These are phyloP conservation scores for Saitozyma podzolica DNA, from an alignment of 768 basidiomycete species.

Conservation along the genomic window DNA sequence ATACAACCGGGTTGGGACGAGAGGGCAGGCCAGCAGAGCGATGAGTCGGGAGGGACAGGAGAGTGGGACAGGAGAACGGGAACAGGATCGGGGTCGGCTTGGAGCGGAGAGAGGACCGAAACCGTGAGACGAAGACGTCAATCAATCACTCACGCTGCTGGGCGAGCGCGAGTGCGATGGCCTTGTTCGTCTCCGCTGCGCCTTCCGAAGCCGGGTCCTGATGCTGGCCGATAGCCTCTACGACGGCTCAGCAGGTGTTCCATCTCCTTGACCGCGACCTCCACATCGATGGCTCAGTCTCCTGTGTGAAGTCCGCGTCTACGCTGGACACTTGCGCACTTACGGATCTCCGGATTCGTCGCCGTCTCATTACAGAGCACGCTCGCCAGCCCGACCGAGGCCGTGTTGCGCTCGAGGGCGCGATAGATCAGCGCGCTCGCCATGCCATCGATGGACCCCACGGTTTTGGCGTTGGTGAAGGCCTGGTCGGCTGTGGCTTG, in stretches of 20 bases:
- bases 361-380: constrained; percentile 57
- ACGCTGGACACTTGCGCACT: neutral
- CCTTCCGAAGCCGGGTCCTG: constrained; percentile 66
- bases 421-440: constrained; percentile 65
- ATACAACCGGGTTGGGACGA: too few relatives aligned
- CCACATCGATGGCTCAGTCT: neutral
- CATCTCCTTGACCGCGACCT: too few relatives aligned
- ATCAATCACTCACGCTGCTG: constrained; percentile 27
- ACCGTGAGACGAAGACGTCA: too few relatives aligned
- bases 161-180: constrained; percentile 64
- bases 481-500: constrained; percentile 68
- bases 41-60: too few relatives aligned
- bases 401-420: constrained; percentile 68
- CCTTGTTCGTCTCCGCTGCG: constrained; percentile 66
- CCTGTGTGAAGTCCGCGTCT: neutral
- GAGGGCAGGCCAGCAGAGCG: too few relatives aligned
- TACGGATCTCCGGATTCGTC: constrained; percentile 62
- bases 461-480: constrained; percentile 71
- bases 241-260: neutral
- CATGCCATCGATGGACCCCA: constrained; percentile 61
- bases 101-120: neutral
- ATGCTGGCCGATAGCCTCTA: constrained; percentile 64
- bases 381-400: constrained; percentile 41
- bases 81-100: neutral
- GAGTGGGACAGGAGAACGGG: neutral